Evolutionary conservation across 1,284 basidiomycete species (phyloP).

Genomic region (Phenoliferia sp.): DNA sequence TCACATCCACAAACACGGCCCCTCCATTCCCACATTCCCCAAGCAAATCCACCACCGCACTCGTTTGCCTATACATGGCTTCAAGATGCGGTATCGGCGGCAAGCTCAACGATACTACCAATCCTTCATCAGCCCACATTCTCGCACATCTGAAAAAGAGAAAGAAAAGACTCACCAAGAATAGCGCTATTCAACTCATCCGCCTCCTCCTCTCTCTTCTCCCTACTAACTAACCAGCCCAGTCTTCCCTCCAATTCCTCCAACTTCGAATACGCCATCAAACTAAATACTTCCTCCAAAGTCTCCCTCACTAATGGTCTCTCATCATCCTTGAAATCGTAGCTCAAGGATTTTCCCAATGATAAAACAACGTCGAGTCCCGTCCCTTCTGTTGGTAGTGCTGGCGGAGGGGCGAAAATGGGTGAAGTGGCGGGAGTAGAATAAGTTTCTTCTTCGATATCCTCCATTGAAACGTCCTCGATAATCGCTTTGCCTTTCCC

Average conservation of each 20-base stretch:
- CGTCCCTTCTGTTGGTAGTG: too few relatives aligned
- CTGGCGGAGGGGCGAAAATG: conserved; percentile 46
- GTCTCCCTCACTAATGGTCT: conserved; percentile 59
- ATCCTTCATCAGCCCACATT: neutral
- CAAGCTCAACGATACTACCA: conserved; percentile 65
- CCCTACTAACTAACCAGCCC: conserved; percentile 60
- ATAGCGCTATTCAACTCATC: conserved; percentile 74
- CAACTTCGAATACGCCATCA: conserved; percentile 71
- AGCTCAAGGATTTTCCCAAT: conserved; percentile 64
- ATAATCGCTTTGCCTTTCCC: conserved; percentile 9
- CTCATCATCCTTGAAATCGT: conserved; percentile 59
- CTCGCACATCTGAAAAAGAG: neutral
- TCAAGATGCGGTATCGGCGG: conserved; percentile 67
- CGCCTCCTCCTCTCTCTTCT: conserved; percentile 60
- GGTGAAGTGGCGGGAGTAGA: conserved; percentile 1
- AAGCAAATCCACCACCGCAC: conserved; percentile 60
- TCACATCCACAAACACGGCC: conserved; percentile 72
- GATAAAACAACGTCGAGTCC: conserved; percentile 58
- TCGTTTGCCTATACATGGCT: conserved; percentile 64
- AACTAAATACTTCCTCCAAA: conserved; percentile 65
- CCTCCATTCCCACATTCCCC: conserved; percentile 63
- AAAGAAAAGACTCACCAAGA: conserved; percentile 54
- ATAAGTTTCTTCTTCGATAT: conserved; percentile 51
- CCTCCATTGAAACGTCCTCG: conserved; percentile 42
- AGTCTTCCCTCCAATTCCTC: conserved; percentile 56